Percentiles rank a stretch among this genome's conserved stretches.
Conservation (phyloP, 2,329 filamentous ascomycete species). For the Stachybotrys echinatus region DNA sequence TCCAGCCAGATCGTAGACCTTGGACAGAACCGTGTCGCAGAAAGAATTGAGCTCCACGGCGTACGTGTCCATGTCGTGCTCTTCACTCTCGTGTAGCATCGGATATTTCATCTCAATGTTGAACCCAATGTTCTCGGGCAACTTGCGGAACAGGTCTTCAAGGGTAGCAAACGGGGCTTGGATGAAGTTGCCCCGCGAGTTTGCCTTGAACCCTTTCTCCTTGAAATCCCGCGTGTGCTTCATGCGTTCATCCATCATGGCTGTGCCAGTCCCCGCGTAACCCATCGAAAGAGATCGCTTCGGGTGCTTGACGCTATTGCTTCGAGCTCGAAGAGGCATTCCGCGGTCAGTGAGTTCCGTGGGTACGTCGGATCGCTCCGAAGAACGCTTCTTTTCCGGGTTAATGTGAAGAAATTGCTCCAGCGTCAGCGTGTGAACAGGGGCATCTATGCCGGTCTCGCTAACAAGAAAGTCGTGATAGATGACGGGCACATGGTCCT, state of each 20-base stretch:
- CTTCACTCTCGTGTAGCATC: conserved; percentile 92
- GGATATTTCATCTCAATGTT: conserved; percentile 99
- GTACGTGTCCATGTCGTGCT: conserved; percentile 95
- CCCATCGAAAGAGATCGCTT: conserved; percentile 53
- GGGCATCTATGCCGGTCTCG: conserved; percentile 94
- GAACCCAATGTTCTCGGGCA: conserved; percentile 82
- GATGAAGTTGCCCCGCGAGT: conserved; percentile 89
- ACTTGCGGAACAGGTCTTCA: conserved; percentile 83
- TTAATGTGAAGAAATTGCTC: conserved; percentile 95
- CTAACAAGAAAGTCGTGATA: conserved; percentile 98
- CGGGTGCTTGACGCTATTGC: conserved; percentile 30
- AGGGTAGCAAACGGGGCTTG: conserved; percentile 94
- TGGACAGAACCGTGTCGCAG: conserved; percentile 84
- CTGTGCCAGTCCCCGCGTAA: conserved; percentile 34
- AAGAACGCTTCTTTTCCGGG: conserved; percentile 36
- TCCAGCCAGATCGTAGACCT: conserved; percentile 80
- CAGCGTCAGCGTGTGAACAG: conserved; percentile 88
- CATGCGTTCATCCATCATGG: conserved; percentile 71
- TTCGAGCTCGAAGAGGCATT: conserved; percentile 19
- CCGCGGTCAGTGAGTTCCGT: conserved; percentile 29
- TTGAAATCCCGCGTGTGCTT: conserved; percentile 97
- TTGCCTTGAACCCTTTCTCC: conserved; percentile 90
- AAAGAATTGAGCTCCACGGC: conserved; percentile 95
- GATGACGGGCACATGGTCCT: conserved; percentile 95
- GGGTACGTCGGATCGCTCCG: conserved; percentile 8